Evolutionary conservation across 73 alveolate species (phyloP), one percentile per base, ranked within the genome.

Genomic region (Stentor coeruleus): DNA sequence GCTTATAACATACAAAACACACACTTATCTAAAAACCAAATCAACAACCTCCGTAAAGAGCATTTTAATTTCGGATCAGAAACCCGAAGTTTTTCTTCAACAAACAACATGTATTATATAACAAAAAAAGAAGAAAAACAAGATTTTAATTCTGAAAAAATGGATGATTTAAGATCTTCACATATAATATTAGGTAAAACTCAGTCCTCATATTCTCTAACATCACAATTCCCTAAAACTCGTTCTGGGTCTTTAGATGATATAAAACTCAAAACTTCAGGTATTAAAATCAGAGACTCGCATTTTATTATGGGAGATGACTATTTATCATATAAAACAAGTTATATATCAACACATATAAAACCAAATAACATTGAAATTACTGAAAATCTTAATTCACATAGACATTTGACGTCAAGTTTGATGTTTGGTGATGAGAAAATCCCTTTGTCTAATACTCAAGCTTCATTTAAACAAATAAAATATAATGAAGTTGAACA

Each of bases 101-200:
- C 79, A 66, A 26, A 15, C 2, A 20, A 20, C 37, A 15, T 40
- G 39, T 28, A 33, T 66, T 66, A 28, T 40, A 33, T 28, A 1
- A 40, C 20, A 15, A 66, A 66, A 66, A 14, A 37, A 28, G 79
- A 20, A 28, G 79, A 31, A 66, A 26, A 26, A 26, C 79, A 66
- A 66, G 37, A 26, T 1, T 26, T 33, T 28, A 26, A 20, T 33
- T 20, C 2, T 11, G 79, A 66, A 2, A 66, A 66, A 66, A 26
- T 66, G 42, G 49, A 26, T 28, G 79, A 66, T 40, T 66, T 66
- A 66, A 66, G 39, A 2, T 28, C 79, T 33, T 66, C 79, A 1
- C 79, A 66, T 66, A 28, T 66, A 20, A 20, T 28, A 31, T 11
- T 66, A 20, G 79, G 79, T 28, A 20, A 66, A 28, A 26, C n/a